Evolutionary conservation across 2,329 filamentous ascomycete genomes (phyloP), one percentile per base, ranked within the genome.

Genomic region (Rhinocladiella similis): DNA sequence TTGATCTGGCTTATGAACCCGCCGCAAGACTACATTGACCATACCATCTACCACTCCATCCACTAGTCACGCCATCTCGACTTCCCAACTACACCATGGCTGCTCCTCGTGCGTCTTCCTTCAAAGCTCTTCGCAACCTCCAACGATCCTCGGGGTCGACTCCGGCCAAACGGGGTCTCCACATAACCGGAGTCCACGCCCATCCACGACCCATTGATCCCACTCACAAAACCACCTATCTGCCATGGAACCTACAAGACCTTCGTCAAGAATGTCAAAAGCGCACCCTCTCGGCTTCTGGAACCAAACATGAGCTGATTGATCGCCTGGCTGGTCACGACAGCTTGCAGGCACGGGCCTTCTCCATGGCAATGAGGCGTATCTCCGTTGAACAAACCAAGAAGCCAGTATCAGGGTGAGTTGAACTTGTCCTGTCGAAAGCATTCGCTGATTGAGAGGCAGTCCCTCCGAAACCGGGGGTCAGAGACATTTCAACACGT

Each of bases 401-500:
- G 61, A 75, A 67, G 57, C 68, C 72, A 18, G 71, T 71, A 54
- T 63, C 70, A 50, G 69, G 71, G 72, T 74, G 71, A 50, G 72
- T 69, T 19, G 18, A 13, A 27, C n/a, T 20, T 6, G 13, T 10
- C n/a, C 7, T 27, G 20, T 59, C 57, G 57, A 51, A 62, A 38
- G 22, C 20, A 35, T 19, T 22, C 12, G 48, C 45, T 41, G n/a
- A 41, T 18, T n/a, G 14, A 41, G 38, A 41, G 16, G 38, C 18
- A 65, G 63, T 33, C 59, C 64, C 10, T 54, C 64, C 20, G 64
- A 63, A 19, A 59, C 56, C 9, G 65, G 47, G 55, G 70, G 50
- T 63, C 72, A 70, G 59, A 80, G 83, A 54, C 77, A 80, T 67
- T 85, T 87, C 78, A 86, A 86, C 73, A 85, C 83, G 59, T 83